Evolutionary conservation across 163 green algal species (phyloP), one percentile per base, ranked within the genome.

Genomic region (Volvox carteri): DNA sequence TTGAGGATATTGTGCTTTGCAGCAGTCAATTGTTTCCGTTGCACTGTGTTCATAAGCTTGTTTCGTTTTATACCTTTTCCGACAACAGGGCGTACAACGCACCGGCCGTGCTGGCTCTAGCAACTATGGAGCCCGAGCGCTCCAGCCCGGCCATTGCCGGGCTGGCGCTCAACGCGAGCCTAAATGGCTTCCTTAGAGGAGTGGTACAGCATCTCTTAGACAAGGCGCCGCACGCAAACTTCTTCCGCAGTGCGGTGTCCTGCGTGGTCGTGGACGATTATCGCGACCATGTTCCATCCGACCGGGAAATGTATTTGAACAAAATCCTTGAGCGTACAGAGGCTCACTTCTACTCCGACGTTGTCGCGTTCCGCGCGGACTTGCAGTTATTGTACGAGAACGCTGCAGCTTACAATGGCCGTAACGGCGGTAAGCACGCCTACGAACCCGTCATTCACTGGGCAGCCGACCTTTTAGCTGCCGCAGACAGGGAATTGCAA

Each of bases 371-470:
- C 37, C 79, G 78, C 0, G 50, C 28, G 6, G 87, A 91, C 28
- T 50, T 88, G 39, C 25, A 88, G 56, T 54, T 48, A 1, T 35
- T 91, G 11, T 83, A 60, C 23, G 12, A 52, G 4, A 91, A 91
- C 54, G 87, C 87, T 0, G 28, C 75, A 9, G 87, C 87, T 2
- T 91, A 91, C 79, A 88, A 91, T 52, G 60, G 87, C 42, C 46
- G 25, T 0, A 73, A 75, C 46, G 78, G 83, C 11, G 87, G 87
- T 23, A 72, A 74, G 30, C 70, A 88, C 30, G 70, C 52, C 1
- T 85, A 88, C 44, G 70, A 88, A 33, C 78, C 87, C 14, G 78
- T 91, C 16, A 88, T 91, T 25, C n/a, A 88, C 19, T 91, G 78
- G 78, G 87, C 87, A 0, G 46, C 33, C 0, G 72, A 70, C 33